A percentile compares a stretch with the other conserved stretches of the same genome.
Conservation (phyloP, 441 rosid genomes). For the Codiaeum variegatum region DNA sequence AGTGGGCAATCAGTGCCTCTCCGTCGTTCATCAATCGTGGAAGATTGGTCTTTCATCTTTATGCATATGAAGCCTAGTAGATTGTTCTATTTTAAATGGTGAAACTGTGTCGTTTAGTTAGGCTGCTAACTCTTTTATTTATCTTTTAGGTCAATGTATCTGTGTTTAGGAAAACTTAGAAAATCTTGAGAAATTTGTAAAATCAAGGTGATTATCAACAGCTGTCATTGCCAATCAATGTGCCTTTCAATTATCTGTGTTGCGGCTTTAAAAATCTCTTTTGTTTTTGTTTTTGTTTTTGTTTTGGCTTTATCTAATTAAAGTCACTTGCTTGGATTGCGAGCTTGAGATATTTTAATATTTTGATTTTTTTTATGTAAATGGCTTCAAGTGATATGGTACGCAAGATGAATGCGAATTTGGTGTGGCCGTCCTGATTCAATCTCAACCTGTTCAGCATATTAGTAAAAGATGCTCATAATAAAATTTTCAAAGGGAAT, state of each 20-base stretch:
- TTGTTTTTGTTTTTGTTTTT: background rate
- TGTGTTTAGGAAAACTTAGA: too few relatives aligned
- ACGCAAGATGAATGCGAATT: constrained; percentile 90
- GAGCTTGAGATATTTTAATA: background rate
- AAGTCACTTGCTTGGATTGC: background rate
- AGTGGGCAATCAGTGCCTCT: background rate
- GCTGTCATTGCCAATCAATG: background rate
- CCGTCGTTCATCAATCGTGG: too few relatives aligned
- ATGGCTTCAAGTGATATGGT: background rate
- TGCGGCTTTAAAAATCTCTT: background rate
- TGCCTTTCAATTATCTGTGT: background rate
- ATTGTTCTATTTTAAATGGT: background rate
- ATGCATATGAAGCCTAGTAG: too few relatives aligned
- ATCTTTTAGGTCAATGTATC: too few relatives aligned
- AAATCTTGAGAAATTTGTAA: too few relatives aligned
- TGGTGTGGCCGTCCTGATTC: constrained; percentile 94
- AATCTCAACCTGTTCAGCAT: constrained; percentile 62
- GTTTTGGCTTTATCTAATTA: too few relatives aligned
- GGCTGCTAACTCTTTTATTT: too few relatives aligned
- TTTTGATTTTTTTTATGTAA: too few relatives aligned
- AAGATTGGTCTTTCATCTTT: too few relatives aligned
- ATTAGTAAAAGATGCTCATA: background rate
- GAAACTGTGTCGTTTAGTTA: background rate
- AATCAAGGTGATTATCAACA: background rate
- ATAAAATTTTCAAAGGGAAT: background rate